These are phyloP conservation scores for Turritis glabra DNA, from an alignment of 345 rosid species.

Conservation along the genomic window DNA sequence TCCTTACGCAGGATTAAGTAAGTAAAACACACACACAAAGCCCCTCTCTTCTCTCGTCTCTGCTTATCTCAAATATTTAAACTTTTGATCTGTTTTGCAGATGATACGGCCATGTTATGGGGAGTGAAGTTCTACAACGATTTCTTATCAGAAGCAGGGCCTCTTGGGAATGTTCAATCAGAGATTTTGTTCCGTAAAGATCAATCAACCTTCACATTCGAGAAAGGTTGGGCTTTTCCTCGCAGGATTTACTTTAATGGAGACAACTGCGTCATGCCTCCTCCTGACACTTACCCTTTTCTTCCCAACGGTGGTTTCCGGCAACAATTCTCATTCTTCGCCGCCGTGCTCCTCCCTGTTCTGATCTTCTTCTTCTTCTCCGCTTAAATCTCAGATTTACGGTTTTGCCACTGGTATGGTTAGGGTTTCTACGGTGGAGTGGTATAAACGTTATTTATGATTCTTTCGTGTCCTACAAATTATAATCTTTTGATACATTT, in stretches of 20 bases:
- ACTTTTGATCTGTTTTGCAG: slow-evolving; percentile 43
- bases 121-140: slow-evolving; percentile 88
- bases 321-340: slow-evolving; percentile 37
- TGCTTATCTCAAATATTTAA: not conserved
- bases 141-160: slow-evolving; percentile 81
- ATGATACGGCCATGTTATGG: slow-evolving; percentile 90
- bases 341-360: slow-evolving; percentile 28
- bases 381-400: slow-evolving; percentile 1
- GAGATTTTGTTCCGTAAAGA: slow-evolving; percentile 86
- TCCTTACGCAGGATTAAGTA: slow-evolving; percentile 81
- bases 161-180: slow-evolving; percentile 77
- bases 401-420: slow-evolving; percentile 31
- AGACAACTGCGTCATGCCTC: slow-evolving; percentile 93
- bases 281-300: slow-evolving; percentile 87
- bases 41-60: slow-evolving; percentile 1
- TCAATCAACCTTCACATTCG: slow-evolving; percentile 65
- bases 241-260: slow-evolving; percentile 85
- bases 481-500: slow-evolving; percentile 7
- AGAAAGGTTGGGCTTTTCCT: slow-evolving; percentile 97
- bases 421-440: slow-evolving; percentile 14
- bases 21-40: slow-evolving; percentile 19
- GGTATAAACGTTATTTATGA: slow-evolving; percentile 33
- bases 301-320: slow-evolving; percentile 62
- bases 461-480: slow-evolving; percentile 17
- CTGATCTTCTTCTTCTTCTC: slow-evolving; percentile 29